Percentiles rank a stretch among this genome's conserved stretches.
Evolutionary conservation across 306 rosid genomes (phyloP).

Genomic region (Amphicarpaea edgeworthii): DNA sequence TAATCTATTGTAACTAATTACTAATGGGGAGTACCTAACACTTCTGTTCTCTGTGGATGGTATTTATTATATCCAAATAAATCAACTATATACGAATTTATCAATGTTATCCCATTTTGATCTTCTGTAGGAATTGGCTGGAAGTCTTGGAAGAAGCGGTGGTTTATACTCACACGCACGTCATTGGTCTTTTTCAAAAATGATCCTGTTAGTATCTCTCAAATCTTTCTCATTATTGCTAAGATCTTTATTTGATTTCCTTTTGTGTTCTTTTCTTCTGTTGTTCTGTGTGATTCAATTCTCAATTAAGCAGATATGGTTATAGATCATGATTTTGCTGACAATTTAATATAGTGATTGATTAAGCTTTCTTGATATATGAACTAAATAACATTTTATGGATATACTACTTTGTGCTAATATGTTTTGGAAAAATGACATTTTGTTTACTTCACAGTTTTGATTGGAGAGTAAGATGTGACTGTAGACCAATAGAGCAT

Average conservation of each 20-base stretch:
- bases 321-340: background rate
- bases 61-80: constrained; percentile 20
- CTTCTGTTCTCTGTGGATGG: constrained; percentile 5
- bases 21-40: background rate
- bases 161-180: constrained; percentile 96
- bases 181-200: constrained; percentile 96
- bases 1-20: background rate
- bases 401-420: constrained; percentile 24
- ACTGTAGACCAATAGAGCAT: constrained; percentile 11
- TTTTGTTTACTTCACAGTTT: constrained; percentile 24
- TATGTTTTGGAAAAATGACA: constrained; percentile 29
- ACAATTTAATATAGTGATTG: background rate
- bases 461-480: constrained; percentile 16
- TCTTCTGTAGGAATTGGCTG: constrained; percentile 91
- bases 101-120: constrained; percentile 39
- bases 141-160: constrained; percentile 99
- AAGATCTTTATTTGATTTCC: constrained; percentile 9
- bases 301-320: constrained; percentile 8
- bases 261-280: constrained; percentile 19
- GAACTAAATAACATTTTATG: constrained; percentile 25
- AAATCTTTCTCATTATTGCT: constrained; percentile 33
- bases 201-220: constrained; percentile 84
- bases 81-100: constrained; percentile 26
- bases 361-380: constrained; percentile 11
- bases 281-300: constrained; percentile 7